Conservation (phyloP, 1,284 basidiomycete genomes). For the Ustilago bromivora region DNA sequence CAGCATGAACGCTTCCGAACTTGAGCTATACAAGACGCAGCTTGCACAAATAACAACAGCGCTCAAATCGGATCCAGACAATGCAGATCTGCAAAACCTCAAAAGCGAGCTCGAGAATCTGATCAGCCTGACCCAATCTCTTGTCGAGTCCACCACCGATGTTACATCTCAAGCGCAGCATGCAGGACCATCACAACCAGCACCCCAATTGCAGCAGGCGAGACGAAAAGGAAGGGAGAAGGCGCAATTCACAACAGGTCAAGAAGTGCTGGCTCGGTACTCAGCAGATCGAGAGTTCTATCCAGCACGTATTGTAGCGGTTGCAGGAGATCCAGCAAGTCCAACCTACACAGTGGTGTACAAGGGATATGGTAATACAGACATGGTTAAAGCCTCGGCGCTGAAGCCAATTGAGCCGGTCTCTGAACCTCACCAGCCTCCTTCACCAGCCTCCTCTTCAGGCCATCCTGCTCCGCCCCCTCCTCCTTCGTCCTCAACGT, state of each 20-base stretch:
- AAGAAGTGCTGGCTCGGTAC: constrained; percentile 92
- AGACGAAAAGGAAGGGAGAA: not conserved
- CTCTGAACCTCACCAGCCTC: constrained; percentile 15
- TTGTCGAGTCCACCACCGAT: constrained; percentile 5
- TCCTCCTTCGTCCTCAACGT: not conserved
- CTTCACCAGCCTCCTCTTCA: constrained; percentile 12
- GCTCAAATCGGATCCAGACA: constrained; percentile 83
- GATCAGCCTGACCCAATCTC: constrained; percentile 79
- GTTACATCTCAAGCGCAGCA: not conserved
- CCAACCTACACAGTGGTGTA: constrained; percentile 93
- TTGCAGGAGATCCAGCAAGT: constrained; percentile 86
- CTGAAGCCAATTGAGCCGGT: constrained; percentile 73
- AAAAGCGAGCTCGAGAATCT: constrained; percentile 88
- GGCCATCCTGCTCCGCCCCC: constrained; percentile 1
- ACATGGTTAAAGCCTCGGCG: constrained; percentile 81
- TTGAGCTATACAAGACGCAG: constrained; percentile 40
- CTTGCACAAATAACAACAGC: constrained; percentile 90
- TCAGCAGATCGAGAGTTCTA: constrained; percentile 58
- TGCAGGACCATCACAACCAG: not conserved
- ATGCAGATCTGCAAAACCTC: constrained; percentile 78
- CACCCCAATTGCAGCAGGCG: too few relatives aligned
- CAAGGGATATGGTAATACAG: constrained; percentile 94
- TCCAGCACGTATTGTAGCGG: constrained; percentile 71
- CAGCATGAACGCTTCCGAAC: constrained; percentile 23
- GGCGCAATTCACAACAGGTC: constrained; percentile 76